phyloP scores from a whole-genome alignment of 805 yeast species.

The Saturnispora hagleri region DNA sequence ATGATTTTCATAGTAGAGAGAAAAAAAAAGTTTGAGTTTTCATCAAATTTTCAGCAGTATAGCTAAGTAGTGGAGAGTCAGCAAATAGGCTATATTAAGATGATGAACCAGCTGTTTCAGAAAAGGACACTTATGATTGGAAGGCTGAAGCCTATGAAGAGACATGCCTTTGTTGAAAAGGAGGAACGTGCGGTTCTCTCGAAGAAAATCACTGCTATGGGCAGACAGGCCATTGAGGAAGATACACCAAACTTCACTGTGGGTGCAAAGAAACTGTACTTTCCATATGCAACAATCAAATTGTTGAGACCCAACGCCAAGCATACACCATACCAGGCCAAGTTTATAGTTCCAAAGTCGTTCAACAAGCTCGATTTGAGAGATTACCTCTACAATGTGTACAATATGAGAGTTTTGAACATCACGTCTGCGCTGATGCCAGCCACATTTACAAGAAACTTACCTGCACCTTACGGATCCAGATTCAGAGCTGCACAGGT shows the following conservation, averaged over 20 bases:
- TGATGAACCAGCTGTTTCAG: constrained; percentile 8
- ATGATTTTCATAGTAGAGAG: background rate
- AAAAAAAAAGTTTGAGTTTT: background rate
- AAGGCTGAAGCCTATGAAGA: constrained; percentile 19
- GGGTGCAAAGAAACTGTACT: constrained; percentile 68
- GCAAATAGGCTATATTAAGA: background rate
- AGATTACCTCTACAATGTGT: constrained; percentile 84
- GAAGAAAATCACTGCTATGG: constrained; percentile 22
- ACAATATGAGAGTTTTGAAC: constrained; percentile 83
- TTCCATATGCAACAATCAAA: constrained; percentile 78
- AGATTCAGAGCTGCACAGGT: constrained; percentile 72
- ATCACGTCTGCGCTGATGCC: constrained; percentile 80
- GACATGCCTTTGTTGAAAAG: background rate
- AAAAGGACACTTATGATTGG: constrained; percentile 23
- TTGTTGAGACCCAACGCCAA: constrained; percentile 88
- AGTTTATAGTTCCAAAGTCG: constrained; percentile 85
- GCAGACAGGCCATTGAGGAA: constrained; percentile 41
- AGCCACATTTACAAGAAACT: constrained; percentile 49
- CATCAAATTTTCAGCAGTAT: background rate
- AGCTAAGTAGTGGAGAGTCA: background rate
- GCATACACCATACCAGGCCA: constrained; percentile 95
- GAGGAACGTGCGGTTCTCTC: constrained; percentile 21
- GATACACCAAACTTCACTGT: constrained; percentile 74
- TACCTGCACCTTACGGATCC: constrained; percentile 47
- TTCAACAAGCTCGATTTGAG: constrained; percentile 92